Evolutionary conservation across 495 filamentous ascomycete genomes (phyloP), one percentile per base, ranked within the genome.

Genomic region (Aspergillus hancockii): DNA sequence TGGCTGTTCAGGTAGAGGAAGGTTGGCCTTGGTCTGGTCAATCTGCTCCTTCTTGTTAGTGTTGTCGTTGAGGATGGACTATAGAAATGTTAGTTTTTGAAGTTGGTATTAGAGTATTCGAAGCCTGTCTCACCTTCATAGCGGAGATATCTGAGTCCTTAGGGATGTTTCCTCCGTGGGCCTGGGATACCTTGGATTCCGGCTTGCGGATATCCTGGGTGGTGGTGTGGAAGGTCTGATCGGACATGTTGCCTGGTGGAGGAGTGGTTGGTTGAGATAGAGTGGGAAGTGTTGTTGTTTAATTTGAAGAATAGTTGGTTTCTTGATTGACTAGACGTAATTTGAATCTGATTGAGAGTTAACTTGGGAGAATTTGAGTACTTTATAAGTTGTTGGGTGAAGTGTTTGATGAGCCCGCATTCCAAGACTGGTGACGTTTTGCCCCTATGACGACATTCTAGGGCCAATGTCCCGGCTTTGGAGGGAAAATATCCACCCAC

Each of bases 1-100:
- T 5, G 90, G 90, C 38, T 92, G 75, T 2, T 93, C 88, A 13
- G 91, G 91, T 47, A 93, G 81, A 31, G 89, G 90, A 21, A 95
- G 84, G 73, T 91, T 90, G 65, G 85, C 70, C 71, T 85, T 77
- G 67, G 74, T 77, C 66, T 88, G 71, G 19, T 86, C 85, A 62
- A 92, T 87, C 72, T 87, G 75, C 46, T 84, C 72, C 54, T 75
- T 64, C 70, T 91, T 91, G 76, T 78, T 51, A 56, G 70, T 76
- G 64, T 73, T 76, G 47, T 78, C 57, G 57, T 79, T 75, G 60
- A 83, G 57, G 53, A 79, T 64, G 21, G 80, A 83, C 82, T 84
- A 51, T 28, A 54, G 10, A 21, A 21, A 28, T 45, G 31, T n/a
- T 58, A 55, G 60, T 40, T 51, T 45, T 14, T 19, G 41, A 41